Conservation (phyloP, 108 stramenopile genomes). For the Phaeodactylum tricornutum region DNA sequence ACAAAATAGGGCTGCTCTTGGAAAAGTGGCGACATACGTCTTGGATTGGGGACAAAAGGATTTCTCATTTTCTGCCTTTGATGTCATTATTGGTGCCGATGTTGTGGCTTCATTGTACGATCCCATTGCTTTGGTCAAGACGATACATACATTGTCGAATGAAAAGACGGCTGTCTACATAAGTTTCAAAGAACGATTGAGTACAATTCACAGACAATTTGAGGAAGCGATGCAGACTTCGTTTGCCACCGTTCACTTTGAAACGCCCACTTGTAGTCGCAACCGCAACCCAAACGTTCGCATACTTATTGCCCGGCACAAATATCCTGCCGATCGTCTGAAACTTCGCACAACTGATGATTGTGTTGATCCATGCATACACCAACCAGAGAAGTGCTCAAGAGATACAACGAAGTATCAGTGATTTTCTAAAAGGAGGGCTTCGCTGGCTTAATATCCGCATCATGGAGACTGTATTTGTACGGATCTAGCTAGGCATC, state of each 20-base stretch:
- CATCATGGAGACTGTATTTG: too few relatives aligned
- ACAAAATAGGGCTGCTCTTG: too few relatives aligned
- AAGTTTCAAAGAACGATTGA: slow-evolving; percentile 44
- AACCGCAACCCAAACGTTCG: slow-evolving; percentile 60
- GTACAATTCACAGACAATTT: slow-evolving; percentile 40
- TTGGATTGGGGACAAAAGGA: slow-evolving; percentile 34
- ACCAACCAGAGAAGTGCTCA: too few relatives aligned
- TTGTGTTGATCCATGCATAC: too few relatives aligned
- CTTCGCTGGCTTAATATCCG: too few relatives aligned
- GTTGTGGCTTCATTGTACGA: slow-evolving; percentile 72
- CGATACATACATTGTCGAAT: slow-evolving; percentile 43
- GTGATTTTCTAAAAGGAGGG: too few relatives aligned
- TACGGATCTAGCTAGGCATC: too few relatives aligned
- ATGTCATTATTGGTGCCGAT: slow-evolving; percentile 71
- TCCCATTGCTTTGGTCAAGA: slow-evolving; percentile 49
- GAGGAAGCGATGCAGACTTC: slow-evolving; percentile 33
- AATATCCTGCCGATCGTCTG: too few relatives aligned
- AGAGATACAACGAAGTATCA: too few relatives aligned
- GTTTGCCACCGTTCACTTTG: slow-evolving; percentile 31
- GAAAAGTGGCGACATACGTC: slow-evolving; percentile 6
- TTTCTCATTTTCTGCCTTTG: slow-evolving; percentile 17
- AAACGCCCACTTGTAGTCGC: slow-evolving; percentile 16
- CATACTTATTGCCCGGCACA: slow-evolving; percentile 32
- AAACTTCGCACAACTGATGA: too few relatives aligned
- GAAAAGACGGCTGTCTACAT: slow-evolving; percentile 46